Percentiles rank a stretch among this genome's conserved stretches.
phyloP scores from a whole-genome alignment of 148 eudicot species.

The Spergularia bocconei region DNA sequence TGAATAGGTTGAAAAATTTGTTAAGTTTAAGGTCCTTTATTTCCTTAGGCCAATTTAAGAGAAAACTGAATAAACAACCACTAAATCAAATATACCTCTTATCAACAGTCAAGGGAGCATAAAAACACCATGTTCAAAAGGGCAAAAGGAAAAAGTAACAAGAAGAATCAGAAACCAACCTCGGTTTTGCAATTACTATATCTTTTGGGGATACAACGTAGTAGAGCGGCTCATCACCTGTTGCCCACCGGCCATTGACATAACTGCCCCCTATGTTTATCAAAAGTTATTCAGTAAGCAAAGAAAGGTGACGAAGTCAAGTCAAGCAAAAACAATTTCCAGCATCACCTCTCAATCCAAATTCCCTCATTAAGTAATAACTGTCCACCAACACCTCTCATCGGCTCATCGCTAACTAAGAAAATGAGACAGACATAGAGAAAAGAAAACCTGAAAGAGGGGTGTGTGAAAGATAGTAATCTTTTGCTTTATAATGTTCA shows the following conservation, averaged over 20 bases:
- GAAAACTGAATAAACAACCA: not conserved
- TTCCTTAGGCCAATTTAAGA: not conserved
- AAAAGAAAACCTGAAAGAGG: constrained; percentile 70
- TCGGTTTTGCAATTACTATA: constrained; percentile 93
- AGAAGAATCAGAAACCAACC: constrained; percentile 40
- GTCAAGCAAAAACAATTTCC: constrained; percentile 9
- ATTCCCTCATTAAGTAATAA: not conserved
- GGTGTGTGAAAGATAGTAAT: constrained; percentile 85
- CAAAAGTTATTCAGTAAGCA: constrained; percentile 18
- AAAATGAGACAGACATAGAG: not conserved
- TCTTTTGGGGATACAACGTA: constrained; percentile 97
- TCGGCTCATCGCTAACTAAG: not conserved
- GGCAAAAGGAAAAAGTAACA: not conserved
- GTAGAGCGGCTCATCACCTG: constrained; percentile 95
- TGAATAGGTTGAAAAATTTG: not conserved
- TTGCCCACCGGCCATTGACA: constrained; percentile 89
- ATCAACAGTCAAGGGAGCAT: not conserved
- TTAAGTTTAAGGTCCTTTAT: not conserved
- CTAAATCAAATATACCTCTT: not conserved
- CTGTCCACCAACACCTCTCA: not conserved
- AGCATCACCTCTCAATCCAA: not conserved
- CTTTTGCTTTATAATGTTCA: constrained; percentile 97
- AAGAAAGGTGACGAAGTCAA: not conserved
- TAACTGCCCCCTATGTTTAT: constrained; percentile 72
- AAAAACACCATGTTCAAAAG: not conserved